These are phyloP conservation scores for Endotrypanum monterogeii DNA, from an alignment of 208 protist genomes.

Conservation along the genomic window DNA sequence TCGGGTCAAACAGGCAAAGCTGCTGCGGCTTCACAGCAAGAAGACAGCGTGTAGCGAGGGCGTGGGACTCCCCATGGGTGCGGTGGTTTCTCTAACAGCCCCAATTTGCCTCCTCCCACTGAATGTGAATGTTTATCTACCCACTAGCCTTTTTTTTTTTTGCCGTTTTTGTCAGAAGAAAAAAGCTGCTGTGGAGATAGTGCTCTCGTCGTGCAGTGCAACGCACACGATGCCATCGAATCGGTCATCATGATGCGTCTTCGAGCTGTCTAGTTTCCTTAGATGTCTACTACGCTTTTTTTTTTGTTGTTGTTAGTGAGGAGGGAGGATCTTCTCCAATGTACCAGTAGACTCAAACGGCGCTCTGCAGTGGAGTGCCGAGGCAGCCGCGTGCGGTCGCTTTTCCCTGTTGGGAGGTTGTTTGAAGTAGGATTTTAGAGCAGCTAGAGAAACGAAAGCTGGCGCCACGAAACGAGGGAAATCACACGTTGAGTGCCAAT, in stretches of 20 bases:
- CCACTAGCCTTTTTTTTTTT: background rate
- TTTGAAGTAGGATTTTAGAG: background rate
- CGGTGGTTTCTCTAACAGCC: background rate
- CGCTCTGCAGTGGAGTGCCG: background rate
- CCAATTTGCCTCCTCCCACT: background rate
- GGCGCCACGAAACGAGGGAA: no score
- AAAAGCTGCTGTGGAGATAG: background rate
- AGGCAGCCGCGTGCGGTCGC: background rate
- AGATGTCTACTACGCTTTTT: background rate
- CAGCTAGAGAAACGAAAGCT: background rate
- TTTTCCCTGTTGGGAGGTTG: background rate
- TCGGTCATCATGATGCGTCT: background rate
- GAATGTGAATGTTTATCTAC: background rate
- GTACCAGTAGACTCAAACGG: background rate
- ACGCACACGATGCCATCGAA: background rate
- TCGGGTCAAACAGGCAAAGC: conserved; percentile 6
- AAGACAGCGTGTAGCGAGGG: background rate
- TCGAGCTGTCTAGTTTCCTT: background rate
- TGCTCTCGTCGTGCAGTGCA: background rate
- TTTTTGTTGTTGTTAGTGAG: background rate
- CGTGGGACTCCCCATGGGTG: background rate
- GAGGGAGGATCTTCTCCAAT: background rate
- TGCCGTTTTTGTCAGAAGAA: no score
- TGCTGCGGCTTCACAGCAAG: background rate
- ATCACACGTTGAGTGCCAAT: background rate